Evolutionary conservation across 106 monocot genomes (phyloP), one percentile per base, ranked within the genome.

Genomic region (Triglochin maritima): DNA sequence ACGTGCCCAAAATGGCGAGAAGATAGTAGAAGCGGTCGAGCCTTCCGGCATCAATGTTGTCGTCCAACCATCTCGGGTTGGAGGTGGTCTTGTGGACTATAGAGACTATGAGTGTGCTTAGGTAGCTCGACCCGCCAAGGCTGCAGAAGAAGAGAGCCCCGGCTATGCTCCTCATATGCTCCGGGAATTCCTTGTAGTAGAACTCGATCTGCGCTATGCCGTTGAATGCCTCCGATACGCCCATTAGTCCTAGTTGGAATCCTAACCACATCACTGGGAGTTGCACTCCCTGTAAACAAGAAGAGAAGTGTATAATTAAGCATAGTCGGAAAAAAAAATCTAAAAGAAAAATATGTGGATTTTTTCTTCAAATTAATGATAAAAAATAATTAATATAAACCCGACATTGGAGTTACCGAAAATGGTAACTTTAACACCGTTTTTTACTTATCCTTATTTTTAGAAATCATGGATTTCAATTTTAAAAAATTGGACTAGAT

Each of bases 101-200:
- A 9, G 54, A 12, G 7, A 63, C 55, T 4, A 76, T 49, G 3
- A 62, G 46, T 0, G 58, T 56, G 44, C 76, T 63, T 5, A 76
- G 5, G 44, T 69, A 69, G 54, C 49, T 68, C 2, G 50, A 47
- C 0, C 72, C 82, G 9, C 68, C 76, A 61, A 76, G 17, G 76
- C 53, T 59, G 13, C 12, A 55, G 17, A 63, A 68, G 16, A 62
- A 29, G n/a, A 69, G 50, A 3, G 68, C 50, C 52, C 50, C 62
- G 46, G 53, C 76, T 8, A 76, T n/a, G 54, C 76, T 76, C 44
- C 55, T 14, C 76, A 76, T 76, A 51, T 69, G 44, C 68, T 76
- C 61, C 8, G 76, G 76, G 62, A 76, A 76, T 54, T 76, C 54
- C 68, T 55, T 69, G 76, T 76, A 76, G 62, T 76, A 76, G 54